Base-by-base conservation (phyloP, 768 basidiomycete genomes). In the Artomyces pyxidatus region DNA sequence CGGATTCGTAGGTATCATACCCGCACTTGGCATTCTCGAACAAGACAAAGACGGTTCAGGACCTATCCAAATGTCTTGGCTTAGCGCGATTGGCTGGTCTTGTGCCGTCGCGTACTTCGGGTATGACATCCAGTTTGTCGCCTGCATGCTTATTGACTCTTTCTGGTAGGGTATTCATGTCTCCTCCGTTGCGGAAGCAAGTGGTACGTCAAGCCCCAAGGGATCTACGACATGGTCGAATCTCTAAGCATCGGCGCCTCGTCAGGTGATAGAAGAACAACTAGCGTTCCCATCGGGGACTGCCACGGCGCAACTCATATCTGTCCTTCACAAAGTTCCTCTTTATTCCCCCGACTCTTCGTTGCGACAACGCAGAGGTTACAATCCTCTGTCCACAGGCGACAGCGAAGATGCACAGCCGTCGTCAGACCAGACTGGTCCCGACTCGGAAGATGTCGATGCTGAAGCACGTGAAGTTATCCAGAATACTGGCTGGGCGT, bases 281-380 rank as follows among this genome's bases (percentile, higher is more conserved):
- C 80, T 98, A 3, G 74, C 87, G 2, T 98, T 98, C 58, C 95
- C 95, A 2, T 92, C 89, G 1, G 95, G 95, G 26, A 95, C 94
- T 14, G 94, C 94, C 1, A 98, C 95, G 1, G 94, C 94, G 4
- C 94, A 96, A 56, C 73, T 98, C 10, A 91, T 98, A 41, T 85
- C 91, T 2, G 88, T 96, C 11, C 73, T 98, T 12, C 92, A 97
- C 59, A 69, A 79, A 50, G 66, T 85, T 29, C 86, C 86, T 1
- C 80, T n/a, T n/a, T n/a, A n/a, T n/a, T n/a, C 80, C 26, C 82
- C 46, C 17, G 75, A 81, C 14, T 72, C 78, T 1, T 66, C 71
- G 6, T 45, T 81, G n/a, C 73, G 76, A 16, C 75, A 62, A 29
- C 74, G 85, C 50, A 61, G 59, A 12, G 85, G 80, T 6, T 89